Base-by-base conservation (phyloP, 2,329 filamentous ascomycete species). In the Curvularia verruculosa region DNA sequence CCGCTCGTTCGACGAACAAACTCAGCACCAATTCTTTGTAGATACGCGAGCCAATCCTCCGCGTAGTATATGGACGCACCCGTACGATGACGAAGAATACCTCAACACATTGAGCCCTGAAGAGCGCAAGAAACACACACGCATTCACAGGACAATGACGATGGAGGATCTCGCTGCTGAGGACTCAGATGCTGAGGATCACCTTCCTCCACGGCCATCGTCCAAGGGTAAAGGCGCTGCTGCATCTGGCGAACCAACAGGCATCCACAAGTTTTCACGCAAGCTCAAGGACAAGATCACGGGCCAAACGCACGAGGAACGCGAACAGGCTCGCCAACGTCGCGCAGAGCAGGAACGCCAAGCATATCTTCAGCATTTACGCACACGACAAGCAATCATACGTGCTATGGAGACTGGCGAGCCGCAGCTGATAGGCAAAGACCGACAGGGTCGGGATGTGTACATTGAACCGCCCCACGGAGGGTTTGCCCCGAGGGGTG, bases 21-120 rank as follows among this genome's bases (percentile, higher is more conserved):
- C 77, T 12, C 69, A 81, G 18, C 85, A 87, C 65, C 85, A 87
- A 65, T 88, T 86, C 80, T 87, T 85, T 72, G 85, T 87, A 65
- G 83, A 87, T 72, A 87, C 84, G 1, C 80, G 66, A 28, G 71
- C 77, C 26, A 73, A 81, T 12, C 85, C 85, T 0, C 84, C 84
- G 0, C 80, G 83, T 45, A 82, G 81, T 54, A 86, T 85, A 63
- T 87, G 85, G 85, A 79, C 81, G 43, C 85, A 87, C 66, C 85
- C 85, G 0, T 83, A 86, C 69, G 85, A 87, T 65, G 85, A 87
- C 65, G 79, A 83, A 1, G 63, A 80, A 49, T 87, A 82, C 67
- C 74, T 87, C 24, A 66, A 66, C 28, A 80, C 79, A 0, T 75
- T 87, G 0, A 70, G 79, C 0, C 69, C 78, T 0, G 73, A 79